Evolutionary conservation across 495 filamentous ascomycete species (phyloP).

Genomic region (Penicillium paxilli): DNA sequence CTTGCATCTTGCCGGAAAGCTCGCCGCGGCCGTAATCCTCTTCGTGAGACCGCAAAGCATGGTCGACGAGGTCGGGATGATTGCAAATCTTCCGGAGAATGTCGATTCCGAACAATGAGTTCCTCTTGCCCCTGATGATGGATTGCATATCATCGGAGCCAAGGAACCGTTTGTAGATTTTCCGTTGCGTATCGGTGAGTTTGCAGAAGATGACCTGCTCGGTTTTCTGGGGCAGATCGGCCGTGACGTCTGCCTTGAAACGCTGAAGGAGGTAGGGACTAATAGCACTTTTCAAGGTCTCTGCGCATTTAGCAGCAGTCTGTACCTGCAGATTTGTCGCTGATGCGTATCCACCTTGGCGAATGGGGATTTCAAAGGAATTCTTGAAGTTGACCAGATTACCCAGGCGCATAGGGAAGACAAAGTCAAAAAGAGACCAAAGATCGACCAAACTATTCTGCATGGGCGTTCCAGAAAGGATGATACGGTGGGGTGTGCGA

Average conservation of each 20-base stretch:
- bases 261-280: conserved; percentile 91
- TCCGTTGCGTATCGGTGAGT: conserved; percentile 72
- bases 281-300: conserved; percentile 87
- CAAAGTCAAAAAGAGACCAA: conserved; percentile 96
- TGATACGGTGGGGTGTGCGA: conserved; percentile 81
- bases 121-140: conserved; percentile 70
- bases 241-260: conserved; percentile 88
- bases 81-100: conserved; percentile 96
- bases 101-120: conserved; percentile 85
- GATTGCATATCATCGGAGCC: conserved; percentile 75
- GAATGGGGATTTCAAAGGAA: conserved; percentile 91
- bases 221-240: conserved; percentile 90
- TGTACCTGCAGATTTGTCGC: conserved; percentile 90
- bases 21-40: conserved; percentile 66
- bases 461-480: conserved; percentile 94
- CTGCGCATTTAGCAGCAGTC: conserved; percentile 86
- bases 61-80: conserved; percentile 83
- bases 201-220: conserved; percentile 96
- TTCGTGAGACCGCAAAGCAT: conserved; percentile 57
- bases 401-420: conserved; percentile 92
- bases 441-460: conserved; percentile 97
- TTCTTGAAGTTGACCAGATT: conserved; percentile 86
- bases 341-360: conserved; percentile 87
- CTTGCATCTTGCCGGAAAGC: conserved; percentile 94
- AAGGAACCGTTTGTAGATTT: conserved; percentile 79